Conservation (phyloP, 1,139 yeast species). For the Debaryomyces subglobosus region DNA sequence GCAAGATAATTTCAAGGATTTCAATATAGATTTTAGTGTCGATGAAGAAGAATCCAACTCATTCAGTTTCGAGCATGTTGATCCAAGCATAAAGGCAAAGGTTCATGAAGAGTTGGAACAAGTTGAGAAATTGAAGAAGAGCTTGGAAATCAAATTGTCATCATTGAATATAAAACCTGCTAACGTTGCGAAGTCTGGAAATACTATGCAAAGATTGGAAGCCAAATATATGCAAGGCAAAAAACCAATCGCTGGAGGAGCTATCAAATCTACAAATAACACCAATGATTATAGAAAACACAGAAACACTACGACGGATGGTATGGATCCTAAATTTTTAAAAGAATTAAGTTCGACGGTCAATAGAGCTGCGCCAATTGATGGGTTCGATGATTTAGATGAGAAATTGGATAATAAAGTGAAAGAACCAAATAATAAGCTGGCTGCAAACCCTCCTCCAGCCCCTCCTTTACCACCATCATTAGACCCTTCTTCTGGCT, state of each 20-base stretch:
- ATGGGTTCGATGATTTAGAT: constrained; percentile 13
- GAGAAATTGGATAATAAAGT: constrained; percentile 11
- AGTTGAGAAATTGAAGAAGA: constrained; percentile 48
- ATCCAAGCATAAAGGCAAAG: constrained; percentile 39
- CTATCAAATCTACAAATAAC: constrained; percentile 9
- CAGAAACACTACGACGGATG: constrained; percentile 39
- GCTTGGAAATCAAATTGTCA: constrained; percentile 40
- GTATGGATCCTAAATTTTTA: constrained; percentile 57
- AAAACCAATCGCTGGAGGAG: constrained; percentile 16
- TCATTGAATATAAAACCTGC: constrained; percentile 16
- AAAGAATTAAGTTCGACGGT: constrained; percentile 61
- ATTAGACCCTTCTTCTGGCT: not conserved
- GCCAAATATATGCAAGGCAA: constrained; percentile 56
- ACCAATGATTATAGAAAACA: constrained; percentile 28
- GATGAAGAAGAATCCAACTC: constrained; percentile 21
- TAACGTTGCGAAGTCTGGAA: constrained; percentile 21
- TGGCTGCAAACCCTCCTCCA: not conserved
- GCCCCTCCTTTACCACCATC: constrained; percentile 7
- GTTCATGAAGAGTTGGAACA: constrained; percentile 49
- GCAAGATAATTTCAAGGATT: constrained; percentile 60
- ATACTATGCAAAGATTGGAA: constrained; percentile 40
- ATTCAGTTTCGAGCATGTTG: constrained; percentile 25
- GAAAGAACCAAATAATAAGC: constrained; percentile 8
- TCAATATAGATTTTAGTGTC: constrained; percentile 56
- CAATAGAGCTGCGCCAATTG: constrained; percentile 37